These are phyloP conservation scores for Picea sitchensis DNA, from an alignment of 75 land plant species.

Conservation along the genomic window DNA sequence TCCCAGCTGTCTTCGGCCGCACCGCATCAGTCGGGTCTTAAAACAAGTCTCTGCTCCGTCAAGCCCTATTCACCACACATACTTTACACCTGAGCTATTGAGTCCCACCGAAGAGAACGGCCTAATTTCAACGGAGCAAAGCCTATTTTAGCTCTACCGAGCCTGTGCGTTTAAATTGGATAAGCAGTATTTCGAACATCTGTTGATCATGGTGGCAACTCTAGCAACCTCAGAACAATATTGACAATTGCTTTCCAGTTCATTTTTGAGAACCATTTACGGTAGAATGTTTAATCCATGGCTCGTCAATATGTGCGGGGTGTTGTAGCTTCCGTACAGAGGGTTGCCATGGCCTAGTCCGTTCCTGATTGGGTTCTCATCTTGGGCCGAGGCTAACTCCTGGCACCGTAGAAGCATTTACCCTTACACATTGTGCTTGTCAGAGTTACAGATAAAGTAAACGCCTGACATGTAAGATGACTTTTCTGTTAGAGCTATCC, in stretches of 20 bases:
- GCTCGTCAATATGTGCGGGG: slow-evolving; percentile 89
- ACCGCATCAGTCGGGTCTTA: no score
- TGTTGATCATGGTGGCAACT: slow-evolving; percentile 21
- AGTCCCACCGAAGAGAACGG: no score
- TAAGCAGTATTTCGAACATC: slow-evolving; percentile 32
- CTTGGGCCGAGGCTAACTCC: slow-evolving; percentile 30
- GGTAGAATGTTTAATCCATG: slow-evolving; percentile 70
- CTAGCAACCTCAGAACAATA: slow-evolving; percentile 51
- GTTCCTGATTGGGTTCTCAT: slow-evolving; percentile 40
- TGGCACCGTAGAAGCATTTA: slow-evolving; percentile 66
- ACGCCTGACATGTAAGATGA: neutral
- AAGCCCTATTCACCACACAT: no score
- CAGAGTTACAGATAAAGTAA: slow-evolving; percentile 62
- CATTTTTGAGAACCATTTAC: slow-evolving; percentile 69
- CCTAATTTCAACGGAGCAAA: no score
- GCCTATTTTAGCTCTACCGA: no score
- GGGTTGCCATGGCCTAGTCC: slow-evolving; percentile 84
- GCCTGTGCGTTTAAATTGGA: slow-evolving; percentile 51
- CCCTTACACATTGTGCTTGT: slow-evolving; percentile 54
- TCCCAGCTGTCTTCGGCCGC: no score
- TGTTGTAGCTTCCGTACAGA: slow-evolving; percentile 80
- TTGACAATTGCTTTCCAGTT: slow-evolving; percentile 85
- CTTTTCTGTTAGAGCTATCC: neutral
- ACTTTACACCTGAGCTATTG: no score
- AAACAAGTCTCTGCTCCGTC: no score